Evolutionary conservation across 257 asterid species (phyloP).

Genomic region (Solanum arcanum): DNA sequence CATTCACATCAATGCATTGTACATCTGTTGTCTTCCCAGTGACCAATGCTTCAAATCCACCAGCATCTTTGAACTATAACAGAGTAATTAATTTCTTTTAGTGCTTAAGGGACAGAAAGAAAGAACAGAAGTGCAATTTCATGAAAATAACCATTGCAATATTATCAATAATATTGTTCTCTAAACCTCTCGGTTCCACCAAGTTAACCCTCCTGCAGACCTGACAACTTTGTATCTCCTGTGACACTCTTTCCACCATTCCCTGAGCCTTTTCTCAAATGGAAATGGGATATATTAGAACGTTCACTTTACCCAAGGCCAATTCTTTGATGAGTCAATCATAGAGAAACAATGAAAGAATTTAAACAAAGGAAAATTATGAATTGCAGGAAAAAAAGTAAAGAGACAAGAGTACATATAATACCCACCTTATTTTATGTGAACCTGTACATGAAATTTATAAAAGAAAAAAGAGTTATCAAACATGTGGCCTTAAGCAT

Average conservation of each 20-base stretch:
- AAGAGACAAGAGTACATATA: background rate
- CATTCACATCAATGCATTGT: constrained; percentile 64
- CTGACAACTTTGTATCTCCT: background rate
- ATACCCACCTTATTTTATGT: background rate
- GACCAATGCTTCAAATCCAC: constrained; percentile 65
- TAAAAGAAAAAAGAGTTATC: background rate
- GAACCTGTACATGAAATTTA: background rate
- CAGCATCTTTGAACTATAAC: constrained; percentile 68
- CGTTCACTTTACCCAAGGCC: background rate
- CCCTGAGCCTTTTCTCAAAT: background rate
- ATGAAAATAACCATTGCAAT: background rate
- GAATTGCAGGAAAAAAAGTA: background rate
- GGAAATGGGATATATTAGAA: background rate
- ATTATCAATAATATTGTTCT: background rate
- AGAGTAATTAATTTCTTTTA: background rate
- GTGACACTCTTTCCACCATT: background rate
- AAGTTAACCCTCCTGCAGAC: background rate
- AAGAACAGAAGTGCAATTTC: background rate
- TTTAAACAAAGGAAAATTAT: background rate
- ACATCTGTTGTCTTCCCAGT: constrained; percentile 50
- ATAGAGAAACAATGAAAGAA: background rate
- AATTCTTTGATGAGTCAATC: background rate
- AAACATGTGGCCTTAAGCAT: background rate
- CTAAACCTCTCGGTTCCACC: background rate
- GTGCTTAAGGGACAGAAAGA: background rate